Conservation (phyloP, 2,329 filamentous ascomycete species). For the Coleophoma cylindrospora region DNA sequence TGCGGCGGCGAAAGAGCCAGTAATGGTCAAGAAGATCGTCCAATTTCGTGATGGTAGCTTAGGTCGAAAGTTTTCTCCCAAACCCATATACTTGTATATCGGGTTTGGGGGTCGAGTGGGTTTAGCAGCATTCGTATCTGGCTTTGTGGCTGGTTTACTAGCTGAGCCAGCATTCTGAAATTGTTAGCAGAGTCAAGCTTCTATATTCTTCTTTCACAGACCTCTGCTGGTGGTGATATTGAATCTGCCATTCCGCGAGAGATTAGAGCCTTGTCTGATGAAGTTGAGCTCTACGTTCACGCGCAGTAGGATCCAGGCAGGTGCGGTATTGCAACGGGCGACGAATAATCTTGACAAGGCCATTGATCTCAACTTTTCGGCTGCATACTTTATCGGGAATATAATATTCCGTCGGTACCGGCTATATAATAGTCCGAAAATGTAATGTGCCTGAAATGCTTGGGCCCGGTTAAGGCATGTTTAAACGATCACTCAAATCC, state of each 20-base stretch:
- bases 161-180: constrained; percentile 25
- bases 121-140: constrained; percentile 32
- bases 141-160: constrained; percentile 28
- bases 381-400: no score
- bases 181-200: not conserved
- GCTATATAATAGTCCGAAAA: no score
- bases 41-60: constrained; percentile 94
- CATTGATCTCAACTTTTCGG: no score
- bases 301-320: not conserved
- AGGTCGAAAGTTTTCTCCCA: constrained; percentile 71
- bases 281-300: no score
- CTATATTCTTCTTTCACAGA: not conserved
- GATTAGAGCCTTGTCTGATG: no score
- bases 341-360: no score
- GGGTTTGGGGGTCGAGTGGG: constrained; percentile 55
- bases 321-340: no score
- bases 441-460: no score
- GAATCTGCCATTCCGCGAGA: no score
- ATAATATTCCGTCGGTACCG: no score
- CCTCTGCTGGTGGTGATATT: constrained; percentile 3
- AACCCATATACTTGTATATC: constrained; percentile 72
- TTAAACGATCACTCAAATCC: no score
- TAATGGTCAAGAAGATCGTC: constrained; percentile 88
- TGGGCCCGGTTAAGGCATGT: no score
- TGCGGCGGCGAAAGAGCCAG: constrained; percentile 70